A percentile compares a stretch with the other conserved stretches of the same genome.
These are phyloP conservation scores for Rhizophora mangle DNA, from an alignment of 345 rosid genomes.

Conservation along the genomic window DNA sequence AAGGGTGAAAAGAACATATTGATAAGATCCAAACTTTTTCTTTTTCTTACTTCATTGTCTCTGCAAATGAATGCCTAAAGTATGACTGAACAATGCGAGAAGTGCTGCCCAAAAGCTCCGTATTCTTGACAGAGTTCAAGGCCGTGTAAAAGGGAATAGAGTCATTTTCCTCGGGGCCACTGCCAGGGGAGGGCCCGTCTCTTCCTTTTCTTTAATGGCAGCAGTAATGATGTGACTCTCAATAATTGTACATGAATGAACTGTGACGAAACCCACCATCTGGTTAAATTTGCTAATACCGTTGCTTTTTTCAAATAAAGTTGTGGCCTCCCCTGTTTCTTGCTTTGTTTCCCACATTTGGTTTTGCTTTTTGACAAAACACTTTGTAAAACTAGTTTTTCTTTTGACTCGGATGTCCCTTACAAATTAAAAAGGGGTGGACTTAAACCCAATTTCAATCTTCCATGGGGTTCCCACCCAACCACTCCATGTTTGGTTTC, in stretches of 20 bases:
- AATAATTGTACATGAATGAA: conserved; percentile 4
- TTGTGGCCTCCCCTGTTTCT: not conserved
- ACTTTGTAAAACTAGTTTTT: not conserved
- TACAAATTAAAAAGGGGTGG: not conserved
- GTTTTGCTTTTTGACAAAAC: too few species aligned
- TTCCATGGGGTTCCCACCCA: not conserved
- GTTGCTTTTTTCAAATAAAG: too few species aligned
- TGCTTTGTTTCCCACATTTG: too few species aligned
- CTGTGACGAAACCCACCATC: conserved; percentile 1
- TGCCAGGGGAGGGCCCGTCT: not conserved
- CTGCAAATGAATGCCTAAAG: too few species aligned
- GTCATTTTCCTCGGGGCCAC: not conserved
- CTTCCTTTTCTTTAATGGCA: not conserved
- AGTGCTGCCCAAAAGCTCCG: too few species aligned
- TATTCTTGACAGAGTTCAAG: not conserved
- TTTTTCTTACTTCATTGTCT: too few species aligned
- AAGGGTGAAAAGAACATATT: too few species aligned
- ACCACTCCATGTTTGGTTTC: not conserved
- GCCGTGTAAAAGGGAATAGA: not conserved
- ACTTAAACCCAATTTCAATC: not conserved
- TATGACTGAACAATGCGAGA: too few species aligned
- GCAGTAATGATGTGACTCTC: not conserved
- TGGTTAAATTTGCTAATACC: not conserved
- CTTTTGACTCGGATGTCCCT: not conserved
- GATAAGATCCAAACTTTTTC: too few species aligned